A percentile compares a stretch with the other conserved stretches of the same genome.
These are phyloP conservation scores for Borealophlyctis nickersoniae DNA, from an alignment of 192 early-diverging fungal genomes.

Conservation along the genomic window DNA sequence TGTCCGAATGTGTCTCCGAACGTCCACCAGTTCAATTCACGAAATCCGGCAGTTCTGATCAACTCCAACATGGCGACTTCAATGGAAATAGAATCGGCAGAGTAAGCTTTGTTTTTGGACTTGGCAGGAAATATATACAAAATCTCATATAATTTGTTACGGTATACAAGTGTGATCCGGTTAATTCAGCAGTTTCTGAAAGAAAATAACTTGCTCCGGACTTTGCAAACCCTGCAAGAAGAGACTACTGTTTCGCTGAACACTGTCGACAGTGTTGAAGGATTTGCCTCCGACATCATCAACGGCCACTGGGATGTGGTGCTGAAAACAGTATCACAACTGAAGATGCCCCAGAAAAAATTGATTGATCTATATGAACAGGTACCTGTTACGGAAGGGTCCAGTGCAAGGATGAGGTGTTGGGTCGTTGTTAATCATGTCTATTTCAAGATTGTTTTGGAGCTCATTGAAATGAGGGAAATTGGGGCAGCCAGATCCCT, in stretches of 20 bases:
- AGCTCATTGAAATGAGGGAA: conserved; percentile 82
- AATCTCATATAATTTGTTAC: no score
- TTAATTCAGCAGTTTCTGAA: conserved; percentile 92
- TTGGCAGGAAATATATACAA: no score
- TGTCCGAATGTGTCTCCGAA: no score
- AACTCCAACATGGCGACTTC: no score
- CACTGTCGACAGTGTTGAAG: conserved; percentile 77
- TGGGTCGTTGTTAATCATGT: no score
- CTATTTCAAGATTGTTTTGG: conserved; percentile 68
- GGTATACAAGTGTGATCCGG: conserved; percentile 77
- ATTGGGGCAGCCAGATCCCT: conserved; percentile 77
- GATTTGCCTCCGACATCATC: conserved; percentile 70
- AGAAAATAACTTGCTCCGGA: conserved; percentile 82
- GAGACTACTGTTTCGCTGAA: conserved; percentile 78
- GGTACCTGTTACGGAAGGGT: conserved; percentile 27
- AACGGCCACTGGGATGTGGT: conserved; percentile 87
- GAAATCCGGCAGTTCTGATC: no score
- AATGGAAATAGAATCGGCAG: conserved; percentile 59
- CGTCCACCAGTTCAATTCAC: no score
- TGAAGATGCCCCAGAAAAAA: conserved; percentile 65
- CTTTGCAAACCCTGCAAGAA: conserved; percentile 74
- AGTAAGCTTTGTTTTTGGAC: conserved; percentile 36
- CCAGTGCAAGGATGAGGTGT: no score
- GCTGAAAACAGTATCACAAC: conserved; percentile 63
- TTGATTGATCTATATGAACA: conserved; percentile 89